Conservation (phyloP, 169 alveolate species). For the Plasmodium inui region DNA sequence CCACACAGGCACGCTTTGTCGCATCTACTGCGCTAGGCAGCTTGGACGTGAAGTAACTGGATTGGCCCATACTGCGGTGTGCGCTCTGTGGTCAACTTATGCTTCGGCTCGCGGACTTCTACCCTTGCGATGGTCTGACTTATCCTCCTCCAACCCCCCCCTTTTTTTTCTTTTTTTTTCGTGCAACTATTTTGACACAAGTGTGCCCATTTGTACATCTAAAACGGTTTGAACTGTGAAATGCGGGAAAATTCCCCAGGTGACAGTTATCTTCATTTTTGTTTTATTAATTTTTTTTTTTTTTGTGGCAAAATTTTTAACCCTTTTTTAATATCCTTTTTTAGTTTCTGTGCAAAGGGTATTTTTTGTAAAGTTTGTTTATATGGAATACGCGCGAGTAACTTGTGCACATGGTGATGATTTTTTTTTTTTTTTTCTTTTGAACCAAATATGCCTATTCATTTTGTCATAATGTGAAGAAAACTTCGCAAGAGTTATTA, state of each 20-base stretch:
- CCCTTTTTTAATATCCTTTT: not conserved
- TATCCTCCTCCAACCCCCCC: not conserved
- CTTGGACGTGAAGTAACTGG: not conserved
- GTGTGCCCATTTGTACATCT: not conserved
- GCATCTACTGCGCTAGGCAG: not conserved
- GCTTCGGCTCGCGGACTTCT: not conserved
- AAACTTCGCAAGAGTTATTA: not conserved
- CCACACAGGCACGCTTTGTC: not conserved
- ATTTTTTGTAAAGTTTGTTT: not conserved
- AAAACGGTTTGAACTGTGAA: not conserved
- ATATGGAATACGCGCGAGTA: not conserved
- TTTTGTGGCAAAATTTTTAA: not conserved
- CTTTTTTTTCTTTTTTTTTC: not conserved
- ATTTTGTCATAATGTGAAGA: not conserved
- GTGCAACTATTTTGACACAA: not conserved
- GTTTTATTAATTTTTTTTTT: not conserved
- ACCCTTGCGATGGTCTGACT: not conserved
- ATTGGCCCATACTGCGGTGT: not conserved
- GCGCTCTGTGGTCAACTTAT: not conserved
- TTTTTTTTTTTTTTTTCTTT: not conserved
- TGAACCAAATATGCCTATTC: not conserved
- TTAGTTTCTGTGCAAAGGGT: not conserved
- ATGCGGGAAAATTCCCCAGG: not conserved
- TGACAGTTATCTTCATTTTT: not conserved
- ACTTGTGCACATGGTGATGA: not conserved